These are phyloP conservation scores for Trypanosoma avium DNA, from an alignment of 208 protist genomes.

Conservation along the genomic window DNA sequence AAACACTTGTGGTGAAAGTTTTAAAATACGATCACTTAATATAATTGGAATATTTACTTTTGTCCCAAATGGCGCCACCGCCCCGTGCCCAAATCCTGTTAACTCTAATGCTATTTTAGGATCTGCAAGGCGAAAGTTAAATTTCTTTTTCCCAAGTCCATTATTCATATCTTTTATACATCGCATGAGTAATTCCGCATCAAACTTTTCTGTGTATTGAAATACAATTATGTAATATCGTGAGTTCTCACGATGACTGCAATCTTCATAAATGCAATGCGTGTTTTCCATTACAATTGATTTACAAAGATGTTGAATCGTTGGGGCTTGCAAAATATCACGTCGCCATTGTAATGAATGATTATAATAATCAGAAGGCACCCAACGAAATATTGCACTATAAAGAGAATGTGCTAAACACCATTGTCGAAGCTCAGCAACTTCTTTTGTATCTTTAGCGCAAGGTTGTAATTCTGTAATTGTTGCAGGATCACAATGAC, in stretches of 20 bases:
- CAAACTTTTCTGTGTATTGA: constrained; percentile 83
- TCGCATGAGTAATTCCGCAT: constrained; percentile 63
- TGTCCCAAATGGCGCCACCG: constrained; percentile 72
- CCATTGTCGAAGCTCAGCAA: constrained; percentile 56
- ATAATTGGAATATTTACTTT: constrained; percentile 59
- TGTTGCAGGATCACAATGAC: constrained; percentile 18
- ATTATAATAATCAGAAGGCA: constrained; percentile 88
- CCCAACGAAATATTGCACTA: constrained; percentile 73
- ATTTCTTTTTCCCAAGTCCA: constrained; percentile 86
- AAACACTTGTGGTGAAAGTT: constrained; percentile 52
- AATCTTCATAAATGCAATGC: constrained; percentile 73
- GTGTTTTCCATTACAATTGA: constrained; percentile 93
- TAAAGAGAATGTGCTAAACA: constrained; percentile 48
- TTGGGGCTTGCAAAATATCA: constrained; percentile 66
- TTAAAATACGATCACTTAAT: constrained; percentile 47
- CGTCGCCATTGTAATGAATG: constrained; percentile 80
- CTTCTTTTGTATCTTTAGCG: constrained; percentile 53
- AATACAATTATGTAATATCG: constrained; percentile 85
- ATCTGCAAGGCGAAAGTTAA: constrained; percentile 82
- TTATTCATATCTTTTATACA: constrained; percentile 63
- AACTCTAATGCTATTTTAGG: constrained; percentile 44
- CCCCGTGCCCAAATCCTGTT: constrained; percentile 73
- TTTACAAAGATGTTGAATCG: constrained; percentile 90
- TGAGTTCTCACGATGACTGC: constrained; percentile 64
- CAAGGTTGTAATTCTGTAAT: constrained; percentile 57